A percentile compares a stretch with the other conserved stretches of the same genome.
Evolutionary conservation across 495 filamentous ascomycete genomes (phyloP).

Genomic region (Venustampulla echinocandica): DNA sequence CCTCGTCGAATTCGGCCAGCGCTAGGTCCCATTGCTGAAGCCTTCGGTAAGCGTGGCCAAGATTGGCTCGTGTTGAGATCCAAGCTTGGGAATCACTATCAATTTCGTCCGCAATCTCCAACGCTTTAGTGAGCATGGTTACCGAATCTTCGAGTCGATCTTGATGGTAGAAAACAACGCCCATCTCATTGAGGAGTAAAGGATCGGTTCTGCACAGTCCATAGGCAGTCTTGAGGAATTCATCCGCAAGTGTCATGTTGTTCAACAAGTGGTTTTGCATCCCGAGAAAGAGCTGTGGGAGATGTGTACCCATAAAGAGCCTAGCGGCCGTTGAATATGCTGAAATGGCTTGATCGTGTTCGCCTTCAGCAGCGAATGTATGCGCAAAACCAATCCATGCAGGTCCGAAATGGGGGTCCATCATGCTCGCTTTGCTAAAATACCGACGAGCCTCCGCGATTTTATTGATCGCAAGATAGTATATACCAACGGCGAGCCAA

Average conservation of each 20-base stretch:
- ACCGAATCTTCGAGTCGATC: conserved; percentile 66
- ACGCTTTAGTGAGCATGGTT: conserved; percentile 61
- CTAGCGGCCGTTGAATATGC: conserved; percentile 94
- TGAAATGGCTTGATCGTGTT: conserved; percentile 97
- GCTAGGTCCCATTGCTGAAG: conserved; percentile 60
- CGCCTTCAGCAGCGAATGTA: conserved; percentile 99
- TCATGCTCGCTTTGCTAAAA: conserved; percentile 93
- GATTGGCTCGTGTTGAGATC: conserved; percentile 79
- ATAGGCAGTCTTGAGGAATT: conserved; percentile 87
- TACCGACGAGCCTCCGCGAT: conserved; percentile 90
- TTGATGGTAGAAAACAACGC: conserved; percentile 89
- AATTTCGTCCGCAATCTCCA: conserved; percentile 69
- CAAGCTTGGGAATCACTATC: conserved; percentile 74
- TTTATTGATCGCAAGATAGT: conserved; percentile 83
- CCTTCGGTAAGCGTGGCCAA: conserved; percentile 79
- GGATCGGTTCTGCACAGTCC: conserved; percentile 69
- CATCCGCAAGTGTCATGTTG: conserved; percentile 90
- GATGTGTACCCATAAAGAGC: conserved; percentile 92
- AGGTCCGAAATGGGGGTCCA: conserved; percentile 95
- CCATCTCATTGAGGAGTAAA: conserved; percentile 88
- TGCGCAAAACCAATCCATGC: conserved; percentile 99
- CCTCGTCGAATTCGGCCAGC: conserved; percentile 70
- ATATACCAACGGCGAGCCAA: conserved; percentile 90
- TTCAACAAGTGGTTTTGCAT: conserved; percentile 98
- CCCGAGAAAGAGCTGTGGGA: conserved; percentile 91